These are phyloP conservation scores for Thielaviopsis euricoi DNA, from an alignment of 2,329 filamentous ascomycete species.

Conservation along the genomic window DNA sequence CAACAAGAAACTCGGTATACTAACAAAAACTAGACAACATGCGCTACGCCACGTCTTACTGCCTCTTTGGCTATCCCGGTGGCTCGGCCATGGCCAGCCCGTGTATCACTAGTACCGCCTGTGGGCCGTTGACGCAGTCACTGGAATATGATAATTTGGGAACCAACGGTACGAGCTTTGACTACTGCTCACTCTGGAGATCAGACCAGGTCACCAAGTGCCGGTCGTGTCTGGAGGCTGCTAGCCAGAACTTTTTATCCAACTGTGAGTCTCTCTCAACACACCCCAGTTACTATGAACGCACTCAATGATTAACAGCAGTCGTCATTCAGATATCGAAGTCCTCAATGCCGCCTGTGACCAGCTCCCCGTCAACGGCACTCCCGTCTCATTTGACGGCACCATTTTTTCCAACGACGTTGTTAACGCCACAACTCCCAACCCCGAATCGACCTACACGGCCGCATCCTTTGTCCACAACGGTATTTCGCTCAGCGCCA, in stretches of 20 bases:
- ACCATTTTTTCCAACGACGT: constrained; percentile 31
- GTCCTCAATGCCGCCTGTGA: constrained; percentile 39
- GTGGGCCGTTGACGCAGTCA: constrained; percentile 29
- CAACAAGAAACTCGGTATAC: not conserved
- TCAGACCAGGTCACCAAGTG: constrained; percentile 26
- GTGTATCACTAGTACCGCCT: constrained; percentile 40
- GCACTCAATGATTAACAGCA: too few species aligned
- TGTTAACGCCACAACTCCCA: constrained; percentile 34
- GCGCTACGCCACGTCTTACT: constrained; percentile 37
- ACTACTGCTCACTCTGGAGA: constrained; percentile 37
- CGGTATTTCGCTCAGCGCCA: constrained; percentile 34
- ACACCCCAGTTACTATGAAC: not conserved
- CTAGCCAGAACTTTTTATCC: constrained; percentile 25
- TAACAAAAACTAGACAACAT: constrained; percentile 32
- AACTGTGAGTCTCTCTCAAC: constrained; percentile 30
- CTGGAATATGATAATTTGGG: constrained; percentile 34
- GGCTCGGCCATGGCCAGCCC: constrained; percentile 25
- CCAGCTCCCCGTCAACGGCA: constrained; percentile 31
- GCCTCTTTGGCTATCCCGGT: constrained; percentile 33
- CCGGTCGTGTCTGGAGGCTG: constrained; percentile 27
- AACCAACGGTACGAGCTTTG: constrained; percentile 27
- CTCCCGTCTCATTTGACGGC: constrained; percentile 33
- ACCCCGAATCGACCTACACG: constrained; percentile 23
- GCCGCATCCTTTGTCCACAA: constrained; percentile 26
- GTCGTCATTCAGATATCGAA: constrained; percentile 25